Evolutionary conservation across 2,329 filamentous ascomycete species (phyloP).

Genomic region (Sclerotiophoma versabilis): DNA sequence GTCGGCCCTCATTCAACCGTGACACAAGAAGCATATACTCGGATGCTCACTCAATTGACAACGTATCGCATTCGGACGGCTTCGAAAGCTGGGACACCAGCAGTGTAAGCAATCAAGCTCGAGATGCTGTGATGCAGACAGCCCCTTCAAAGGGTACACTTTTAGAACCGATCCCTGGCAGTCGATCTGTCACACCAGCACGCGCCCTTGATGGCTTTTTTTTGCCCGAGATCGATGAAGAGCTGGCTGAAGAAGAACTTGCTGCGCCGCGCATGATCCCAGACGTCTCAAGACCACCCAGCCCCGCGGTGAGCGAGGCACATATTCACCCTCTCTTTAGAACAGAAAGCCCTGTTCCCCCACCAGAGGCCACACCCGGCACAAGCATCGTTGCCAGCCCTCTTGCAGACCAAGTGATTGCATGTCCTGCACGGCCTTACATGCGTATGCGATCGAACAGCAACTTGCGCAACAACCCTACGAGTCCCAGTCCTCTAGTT

Average conservation of each 20-base stretch:
- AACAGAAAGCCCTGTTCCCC: conserved; percentile 72
- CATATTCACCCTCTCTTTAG: conserved; percentile 82
- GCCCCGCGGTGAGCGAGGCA: conserved; percentile 61
- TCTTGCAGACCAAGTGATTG: conserved; percentile 69
- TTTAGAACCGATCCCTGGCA: conserved; percentile 75
- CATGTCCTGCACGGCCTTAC: conserved; percentile 44
- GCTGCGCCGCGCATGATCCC: conserved; percentile 43
- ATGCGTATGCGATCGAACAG: conserved; percentile 49
- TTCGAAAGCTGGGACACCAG: conserved; percentile 82
- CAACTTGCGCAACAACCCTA: conserved; percentile 26
- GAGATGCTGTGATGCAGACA: conserved; percentile 54
- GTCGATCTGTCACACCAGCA: conserved; percentile 70
- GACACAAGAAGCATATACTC: conserved; percentile 46
- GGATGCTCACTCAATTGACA: conserved; percentile 44
- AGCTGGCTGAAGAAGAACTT: conserved; percentile 37
- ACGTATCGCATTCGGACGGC: conserved; percentile 59
- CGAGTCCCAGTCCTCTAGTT: conserved; percentile 32
- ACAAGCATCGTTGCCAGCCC: conserved; percentile 76
- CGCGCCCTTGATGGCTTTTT: conserved; percentile 63
- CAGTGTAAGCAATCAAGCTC: conserved; percentile 67
- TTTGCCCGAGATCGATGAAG: conserved; percentile 32
- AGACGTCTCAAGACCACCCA: conserved; percentile 47
- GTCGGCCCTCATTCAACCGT: conserved; percentile 38
- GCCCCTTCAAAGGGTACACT: conserved; percentile 56
- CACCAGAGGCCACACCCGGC: conserved; percentile 68